Conservation (phyloP, 2,329 filamentous ascomycete species). For the Lachnellula willkommii region DNA sequence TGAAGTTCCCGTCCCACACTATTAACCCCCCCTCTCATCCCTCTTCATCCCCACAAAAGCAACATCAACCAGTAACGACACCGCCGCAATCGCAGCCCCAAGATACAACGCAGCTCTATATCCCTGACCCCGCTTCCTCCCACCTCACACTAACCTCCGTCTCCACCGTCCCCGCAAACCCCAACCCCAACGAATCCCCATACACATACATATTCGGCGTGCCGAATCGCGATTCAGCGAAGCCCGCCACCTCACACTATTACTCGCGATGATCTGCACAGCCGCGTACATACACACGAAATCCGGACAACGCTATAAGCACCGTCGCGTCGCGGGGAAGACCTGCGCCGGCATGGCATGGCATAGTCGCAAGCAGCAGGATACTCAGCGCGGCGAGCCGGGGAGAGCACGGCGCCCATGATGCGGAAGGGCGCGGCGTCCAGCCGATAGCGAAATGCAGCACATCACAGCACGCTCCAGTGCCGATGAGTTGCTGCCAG, state of each 20-base stretch:
- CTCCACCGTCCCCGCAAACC: slow-evolving; percentile 40
- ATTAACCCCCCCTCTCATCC: slow-evolving; percentile 28
- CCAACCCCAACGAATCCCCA: slow-evolving; percentile 38
- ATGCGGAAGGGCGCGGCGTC: slow-evolving; percentile 40
- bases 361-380: slow-evolving; percentile 36
- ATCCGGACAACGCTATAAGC: slow-evolving; percentile 39
- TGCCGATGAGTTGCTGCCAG: slow-evolving; percentile 43
- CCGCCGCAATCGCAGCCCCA: slow-evolving; percentile 33
- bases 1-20: no score
- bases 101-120: slow-evolving; percentile 39
- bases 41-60: slow-evolving; percentile 38
- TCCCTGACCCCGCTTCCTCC: slow-evolving; percentile 29
- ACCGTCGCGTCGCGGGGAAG: slow-evolving; percentile 37
- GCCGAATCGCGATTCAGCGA: slow-evolving; percentile 38
- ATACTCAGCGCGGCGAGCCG: slow-evolving; percentile 31
- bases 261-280: slow-evolving; percentile 49
- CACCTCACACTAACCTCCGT: slow-evolving; percentile 15
- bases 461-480: slow-evolving; percentile 26
- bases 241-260: slow-evolving; percentile 40
- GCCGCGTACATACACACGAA: slow-evolving; percentile 42
- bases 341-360: slow-evolving; percentile 35
- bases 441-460: slow-evolving; percentile 37
- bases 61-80: slow-evolving; percentile 33
- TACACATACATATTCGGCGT: slow-evolving; percentile 40
- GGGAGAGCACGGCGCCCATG: slow-evolving; percentile 33